Base-by-base conservation (phyloP, 2,329 filamentous ascomycete genomes). In the Phialemoniopsis sp. region DNA sequence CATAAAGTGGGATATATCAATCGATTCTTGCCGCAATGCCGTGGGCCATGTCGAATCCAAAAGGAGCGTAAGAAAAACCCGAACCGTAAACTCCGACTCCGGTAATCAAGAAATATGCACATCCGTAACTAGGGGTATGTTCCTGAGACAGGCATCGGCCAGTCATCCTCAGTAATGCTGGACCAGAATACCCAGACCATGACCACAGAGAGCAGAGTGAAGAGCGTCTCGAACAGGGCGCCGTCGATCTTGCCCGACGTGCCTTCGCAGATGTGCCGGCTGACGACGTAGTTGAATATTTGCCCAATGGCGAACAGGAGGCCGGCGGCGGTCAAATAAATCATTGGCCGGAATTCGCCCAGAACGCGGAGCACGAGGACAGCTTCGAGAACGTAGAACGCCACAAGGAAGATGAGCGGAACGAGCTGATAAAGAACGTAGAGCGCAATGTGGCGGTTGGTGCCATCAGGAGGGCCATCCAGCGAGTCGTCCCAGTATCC, bases 141-240 rank as follows among this genome's bases (percentile, higher is more conserved):
- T 36, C 47, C 58, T 40, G 60, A 60, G 9, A 61, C 63, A 28
- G 72, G 67, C 63, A 76, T 75, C 14, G 90, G 89, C 93, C 93
- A 98, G 68, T 96, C 91, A 56, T 98, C 93, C 66, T 98, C 93
- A 13, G 93, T 98, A 54, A 98, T 98, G 67, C 89, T 96, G 34
- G 89, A 95, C 93, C 93, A 98, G 72, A 98, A 98, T 41, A 87
- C 64, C 90, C 93, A 98, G 48, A 96, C 68, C 65, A 80, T 80
- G 14, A 88, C 73, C 5, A 98, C 89, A 1, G 90, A 76, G 12
- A 91, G 67, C 1, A 96, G 72, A 1, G 90, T 97, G 67, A 98
- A 97, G 7, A 97, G 69, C 0, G 90, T 95, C 62, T 96, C 80
- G 62, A 98, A 98, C 1, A 98, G 66, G 6, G 91, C 81, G 36